Base-by-base conservation (phyloP, 108 stramenopile species). In the Skeletonema menzelii region DNA sequence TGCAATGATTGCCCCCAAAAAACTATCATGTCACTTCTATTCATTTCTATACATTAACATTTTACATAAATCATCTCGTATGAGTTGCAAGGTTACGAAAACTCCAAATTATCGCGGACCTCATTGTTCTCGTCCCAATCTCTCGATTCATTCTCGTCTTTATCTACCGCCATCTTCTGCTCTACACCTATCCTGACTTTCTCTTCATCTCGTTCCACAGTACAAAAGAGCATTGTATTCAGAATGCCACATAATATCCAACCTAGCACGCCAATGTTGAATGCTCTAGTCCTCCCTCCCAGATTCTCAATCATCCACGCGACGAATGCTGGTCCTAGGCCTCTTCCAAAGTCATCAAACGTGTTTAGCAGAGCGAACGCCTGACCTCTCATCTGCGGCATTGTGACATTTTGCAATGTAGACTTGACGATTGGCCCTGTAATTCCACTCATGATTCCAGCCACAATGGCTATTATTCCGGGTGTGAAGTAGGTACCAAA, bases 331-430 rank as follows among this genome's bases (percentile, higher is more conserved):
- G 95, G 95, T 5, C 95, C 95, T 3, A 92, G 75, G 2, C 95
- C 95, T 63, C 92, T 81, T 4, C 95, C 95, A 71, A 96, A 83
- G 57, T 96, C 95, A 60, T 96, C 95, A 68, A 90, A 87, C 2
- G 87, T 83, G 46, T 83, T 90, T 47, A 88, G 84, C 6, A 92
- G 72, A 24, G 94, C 90, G 79, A 91, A 91, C 5, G 95, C 90
- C 56, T 85, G 80, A 8, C 93, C 95, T 30, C 95, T 72, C 34
- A 83, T 63, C 11, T 84, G 75, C 1, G 95, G 95, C 35, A 88
- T 56, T 4, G 91, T 91, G 0, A 93, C 91, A 73, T 96, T 96
- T 58, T 91, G 87, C 22, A 95, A 66, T 7, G 87, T 89, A 14
- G 91, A 87, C 58, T 90, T 91, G 8, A 92, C 83, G 34, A 92